Evolutionary conservation across 2,329 filamentous ascomycete genomes (phyloP), one percentile per base, ranked within the genome.

Genomic region (Sporothrix phasma): DNA sequence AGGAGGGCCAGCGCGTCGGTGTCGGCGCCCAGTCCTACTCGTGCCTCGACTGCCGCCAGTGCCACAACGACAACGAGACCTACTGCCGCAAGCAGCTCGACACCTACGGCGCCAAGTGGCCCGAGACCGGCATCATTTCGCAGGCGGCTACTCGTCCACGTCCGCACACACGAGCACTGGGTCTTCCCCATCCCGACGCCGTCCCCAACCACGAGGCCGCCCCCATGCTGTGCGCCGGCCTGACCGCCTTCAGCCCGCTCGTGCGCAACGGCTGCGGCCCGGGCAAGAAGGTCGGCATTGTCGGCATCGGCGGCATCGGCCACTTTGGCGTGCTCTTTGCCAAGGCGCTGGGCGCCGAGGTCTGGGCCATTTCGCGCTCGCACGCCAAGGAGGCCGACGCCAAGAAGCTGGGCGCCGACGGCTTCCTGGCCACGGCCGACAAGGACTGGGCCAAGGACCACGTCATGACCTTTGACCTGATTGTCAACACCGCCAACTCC

Each of bases 161-260:
- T 74, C 26, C 69, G 74, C 59, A 72, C 73, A n/a, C 88, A 93
- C 75, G 88, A 92, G 76, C 88, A 92, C 78, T 92, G 80, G 80
- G 81, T 83, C 53, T 85, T 84, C 72, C 88, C 88, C 71, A 92
- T 95, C 68, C 90, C 41, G 89, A 92, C 37, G 84, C 80, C 61
- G 81, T 95, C 53, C 70, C 79, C 10, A 83, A 80, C 68, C 74
- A 77, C 63, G 76, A 86, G 60, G 89, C 87, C 1, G 90, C 89
- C 1, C 89, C 88, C 10, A 91, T 92, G 88, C 81, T 94, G 69
- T 95, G 91, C 75, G 91, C 89, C 46, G 91, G 91, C 67, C 80
- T 95, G 68, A 95, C 91, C 3, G 85, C 86, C 65, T 95, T 86
- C 78, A 88, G 84, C 66, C 90, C 91, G 1, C 80, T 96, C 15